Conservation (phyloP, 2,329 filamentous ascomycete genomes). For the Trichophyton simii region DNA sequence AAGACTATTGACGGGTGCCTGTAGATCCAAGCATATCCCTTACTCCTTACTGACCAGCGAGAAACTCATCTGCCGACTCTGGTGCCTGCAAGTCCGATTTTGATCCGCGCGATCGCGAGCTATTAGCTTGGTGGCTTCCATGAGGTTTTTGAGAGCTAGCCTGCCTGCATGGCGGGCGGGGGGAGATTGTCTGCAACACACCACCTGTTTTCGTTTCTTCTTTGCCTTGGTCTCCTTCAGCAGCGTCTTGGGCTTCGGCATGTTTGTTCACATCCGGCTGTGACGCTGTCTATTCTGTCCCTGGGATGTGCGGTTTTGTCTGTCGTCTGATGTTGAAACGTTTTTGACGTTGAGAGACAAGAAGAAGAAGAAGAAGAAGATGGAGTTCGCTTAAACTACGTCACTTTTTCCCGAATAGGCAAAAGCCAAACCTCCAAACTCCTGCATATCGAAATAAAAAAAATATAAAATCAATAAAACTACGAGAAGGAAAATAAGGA, state of each 20-base stretch:
- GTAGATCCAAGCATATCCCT: background rate
- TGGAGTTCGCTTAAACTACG: background rate
- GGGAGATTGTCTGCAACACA: constrained; percentile 13
- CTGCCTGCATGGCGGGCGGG: background rate
- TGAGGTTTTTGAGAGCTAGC: background rate
- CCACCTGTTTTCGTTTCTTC: constrained; percentile 32
- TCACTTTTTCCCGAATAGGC: background rate
- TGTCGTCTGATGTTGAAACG: background rate
- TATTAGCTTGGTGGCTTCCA: constrained; percentile 4
- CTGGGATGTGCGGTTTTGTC: background rate
- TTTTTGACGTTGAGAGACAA: background rate
- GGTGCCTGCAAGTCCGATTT: constrained; percentile 25
- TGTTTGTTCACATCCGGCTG: constrained; percentile 12
- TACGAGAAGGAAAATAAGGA: too few relatives aligned
- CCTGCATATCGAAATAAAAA: too few relatives aligned
- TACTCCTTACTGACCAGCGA: constrained; percentile 38
- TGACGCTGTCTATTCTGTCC: background rate
- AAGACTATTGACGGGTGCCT: background rate
- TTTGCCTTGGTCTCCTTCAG: constrained; percentile 32
- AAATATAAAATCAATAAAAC: background rate
- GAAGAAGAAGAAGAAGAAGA: background rate
- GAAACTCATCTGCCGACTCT: constrained; percentile 54
- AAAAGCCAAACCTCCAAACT: background rate
- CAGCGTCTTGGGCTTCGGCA: constrained; percentile 30
- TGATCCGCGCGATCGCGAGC: background rate